These are phyloP conservation scores for Euphorbia lathyris DNA, from an alignment of 345 rosid species.

Conservation along the genomic window DNA sequence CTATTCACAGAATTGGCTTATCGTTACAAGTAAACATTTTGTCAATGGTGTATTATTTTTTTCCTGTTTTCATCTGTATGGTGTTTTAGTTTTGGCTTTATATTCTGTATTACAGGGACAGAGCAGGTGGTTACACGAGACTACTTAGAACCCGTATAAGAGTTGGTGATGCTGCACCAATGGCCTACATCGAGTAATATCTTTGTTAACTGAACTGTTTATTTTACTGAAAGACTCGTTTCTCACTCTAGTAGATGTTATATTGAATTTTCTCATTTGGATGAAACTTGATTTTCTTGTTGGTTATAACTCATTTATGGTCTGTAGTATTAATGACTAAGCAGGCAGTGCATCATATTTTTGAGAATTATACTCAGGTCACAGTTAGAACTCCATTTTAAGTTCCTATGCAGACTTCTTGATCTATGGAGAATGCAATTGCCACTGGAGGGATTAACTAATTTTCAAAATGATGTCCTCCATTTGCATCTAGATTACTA, in stretches of 20 bases:
- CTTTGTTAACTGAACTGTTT: neutral
- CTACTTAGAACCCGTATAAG: slow-evolving; percentile 81
- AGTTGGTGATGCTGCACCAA: slow-evolving; percentile 93
- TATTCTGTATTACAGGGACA: slow-evolving; percentile 49
- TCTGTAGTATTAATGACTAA: too few species aligned
- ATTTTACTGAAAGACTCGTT: neutral
- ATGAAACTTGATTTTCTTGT: neutral
- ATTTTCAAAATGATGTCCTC: neutral
- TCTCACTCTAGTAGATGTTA: slow-evolving; percentile 5
- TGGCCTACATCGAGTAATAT: slow-evolving; percentile 93
- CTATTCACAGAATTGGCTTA: slow-evolving; percentile 82
- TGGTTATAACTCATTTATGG: neutral
- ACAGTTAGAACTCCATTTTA: too few species aligned
- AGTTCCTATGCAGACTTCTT: neutral
- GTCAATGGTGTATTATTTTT: neutral
- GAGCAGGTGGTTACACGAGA: slow-evolving; percentile 96
- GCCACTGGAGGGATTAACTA: neutral
- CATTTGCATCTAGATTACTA: neutral
- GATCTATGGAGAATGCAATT: neutral
- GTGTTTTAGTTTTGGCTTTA: slow-evolving; percentile 10
- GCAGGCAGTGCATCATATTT: too few species aligned
- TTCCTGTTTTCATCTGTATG: neutral
- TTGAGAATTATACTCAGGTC: too few species aligned
- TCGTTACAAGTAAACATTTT: slow-evolving; percentile 63
- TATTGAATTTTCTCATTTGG: neutral